Evolutionary conservation across 345 rosid genomes (phyloP), one percentile per base, ranked within the genome.

Genomic region (Populus tremula): DNA sequence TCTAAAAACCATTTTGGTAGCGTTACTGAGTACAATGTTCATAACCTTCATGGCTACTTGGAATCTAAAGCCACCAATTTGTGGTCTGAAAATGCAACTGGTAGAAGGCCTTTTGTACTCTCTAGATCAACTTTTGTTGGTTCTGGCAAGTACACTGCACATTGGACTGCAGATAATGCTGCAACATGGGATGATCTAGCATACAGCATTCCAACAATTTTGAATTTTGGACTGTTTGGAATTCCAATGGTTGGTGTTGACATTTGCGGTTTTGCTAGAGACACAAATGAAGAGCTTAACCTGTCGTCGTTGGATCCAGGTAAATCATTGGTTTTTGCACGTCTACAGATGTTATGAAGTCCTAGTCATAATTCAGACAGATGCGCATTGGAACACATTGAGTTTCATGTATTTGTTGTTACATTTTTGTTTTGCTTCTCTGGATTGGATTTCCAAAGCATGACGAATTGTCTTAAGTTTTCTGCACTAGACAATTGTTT

Each of bases 221-320:
- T 92, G 70, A 92, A 86, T 74, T 92, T 71, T 61, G 97, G 95
- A 8, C 76, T 92, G 43, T 92, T 91, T 77, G 97, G 93, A 12
- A 82, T 92, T 49, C 95, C 97, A 41, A 92, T 92, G 93, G 91
- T 88, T 54, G 94, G 94, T 75, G 90, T 91, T 75, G 94, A 92
- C 73, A 92, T 92, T 18, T 92, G 91, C 47, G 97, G 97, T 18
- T 92, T 92, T 72, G 18, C 75, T 6, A 5, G 75, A n/a, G 33
- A 82, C 78, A 88, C 94, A 20, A 87, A 82, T 0, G 94, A 92
- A 79, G 97, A 92, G 17, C 89, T 92, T 33, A 33, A 33, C 36
- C 9, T 92, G 94, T 76, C 76, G 76, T 2, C 82, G 93, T 39
- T 92, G 95, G 97, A 89, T 92, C 70, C 93, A 89, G 90, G 94